Conservation (phyloP, 495 filamentous ascomycete genomes). For the Xanthoparmelia taractica region DNA sequence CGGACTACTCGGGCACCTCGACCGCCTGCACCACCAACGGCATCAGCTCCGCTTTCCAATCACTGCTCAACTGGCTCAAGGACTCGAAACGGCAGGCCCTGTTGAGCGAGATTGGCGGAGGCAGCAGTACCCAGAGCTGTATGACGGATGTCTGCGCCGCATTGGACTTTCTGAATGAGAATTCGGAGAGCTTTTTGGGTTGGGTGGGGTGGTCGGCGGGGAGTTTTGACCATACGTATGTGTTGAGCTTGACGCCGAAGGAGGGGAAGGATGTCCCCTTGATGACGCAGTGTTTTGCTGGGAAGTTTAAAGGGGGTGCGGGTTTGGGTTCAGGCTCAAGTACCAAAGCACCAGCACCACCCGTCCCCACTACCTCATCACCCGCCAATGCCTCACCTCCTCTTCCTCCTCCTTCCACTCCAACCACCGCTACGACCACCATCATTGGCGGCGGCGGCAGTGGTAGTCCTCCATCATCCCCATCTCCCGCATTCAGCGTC, state of each 20-base stretch:
- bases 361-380: background rate
- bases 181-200: conserved; percentile 47
- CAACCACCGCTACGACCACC: background rate
- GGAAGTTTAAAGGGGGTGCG: conserved; percentile 15
- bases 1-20: conserved; percentile 48
- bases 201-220: conserved; percentile 49
- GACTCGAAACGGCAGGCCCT: conserved; percentile 44
- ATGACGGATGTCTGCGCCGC: conserved; percentile 26
- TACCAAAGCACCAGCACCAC: background rate
- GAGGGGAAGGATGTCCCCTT: conserved; percentile 15
- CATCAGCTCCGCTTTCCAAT: conserved; percentile 39
- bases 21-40: conserved; percentile 46
- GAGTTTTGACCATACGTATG: conserved; percentile 35
- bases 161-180: conserved; percentile 34
- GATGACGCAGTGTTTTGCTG: conserved; percentile 23
- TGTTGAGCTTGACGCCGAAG: conserved; percentile 11
- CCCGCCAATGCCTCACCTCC: background rate
- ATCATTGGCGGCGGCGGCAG: background rate
- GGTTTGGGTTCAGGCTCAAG: background rate
- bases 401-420: background rate
- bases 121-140: conserved; percentile 38
- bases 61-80: conserved; percentile 43
- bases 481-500: background rate
- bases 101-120: conserved; percentile 49
- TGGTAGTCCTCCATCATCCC: background rate